Evolutionary conservation across 805 yeast genomes (phyloP), one percentile per base, ranked within the genome.

Genomic region (Kurtzmaniella fragi): DNA sequence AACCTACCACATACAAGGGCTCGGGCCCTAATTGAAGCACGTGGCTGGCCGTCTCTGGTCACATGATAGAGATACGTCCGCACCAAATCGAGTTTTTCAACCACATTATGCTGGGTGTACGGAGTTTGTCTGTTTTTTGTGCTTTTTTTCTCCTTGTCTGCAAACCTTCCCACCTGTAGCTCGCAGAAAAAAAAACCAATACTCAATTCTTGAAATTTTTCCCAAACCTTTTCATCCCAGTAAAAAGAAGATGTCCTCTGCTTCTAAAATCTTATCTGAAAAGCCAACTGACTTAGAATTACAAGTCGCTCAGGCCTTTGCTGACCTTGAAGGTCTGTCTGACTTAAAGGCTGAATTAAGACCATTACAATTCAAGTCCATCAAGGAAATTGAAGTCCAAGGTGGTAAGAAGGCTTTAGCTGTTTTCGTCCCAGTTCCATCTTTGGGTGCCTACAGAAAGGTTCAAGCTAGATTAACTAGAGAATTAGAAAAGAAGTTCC

Each of bases 401-500:
- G 96, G 95, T 73, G 96, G 96, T 79, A 91, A 91, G 84, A 88
- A 88, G 79, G 98, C 97, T 62, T 82, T 93, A 70, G 96, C 90
- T 71, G 77, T 93, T 77, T 91, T 93, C 67, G 97, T 91, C 61
- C 99, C 99, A 72, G 95, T 85, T 59, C 97, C 98, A 75, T 78
- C 87, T 62, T 81, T 89, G 70, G 62, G 80, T 57, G 82, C 84
- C 57, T 88, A 88, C 91, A 96, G 90, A 87, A 88, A 84, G 78
- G 95, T 91, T 65, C 99, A 91, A 82, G 80, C 80, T 62, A 85
- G 90, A 77, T 84, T 91, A 71, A 88, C 96, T 78, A 91, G 98
- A 78, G 99, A 91, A 81, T 85, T 91, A 72, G 99, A 91, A 80
- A 91, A 91, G 95, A 91, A 93, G 80, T 93, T 91, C 90, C 95